Evolutionary conservation across 2,329 filamentous ascomycete genomes (phyloP), one percentile per base, ranked within the genome.

Genomic region (Cladobotryum mycophilum): DNA sequence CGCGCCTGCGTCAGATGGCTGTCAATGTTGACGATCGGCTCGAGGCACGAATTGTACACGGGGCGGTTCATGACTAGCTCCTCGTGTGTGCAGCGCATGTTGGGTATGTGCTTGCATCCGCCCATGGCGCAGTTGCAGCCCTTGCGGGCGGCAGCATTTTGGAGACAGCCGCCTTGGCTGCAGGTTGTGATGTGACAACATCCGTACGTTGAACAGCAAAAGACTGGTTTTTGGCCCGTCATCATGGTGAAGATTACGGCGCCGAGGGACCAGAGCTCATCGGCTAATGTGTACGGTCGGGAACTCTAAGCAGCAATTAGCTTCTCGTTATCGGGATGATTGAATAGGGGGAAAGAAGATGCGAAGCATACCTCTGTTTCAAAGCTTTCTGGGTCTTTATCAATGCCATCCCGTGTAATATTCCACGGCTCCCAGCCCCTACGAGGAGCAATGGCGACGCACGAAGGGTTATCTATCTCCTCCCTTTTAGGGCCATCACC

Each of bases 161-260:
- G 64, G 22, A 62, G 52, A 50, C 65, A 68, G 2, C 57, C 59
- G 15, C 60, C 62, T 1, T 46, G 5, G 33, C 41, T 5, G 52
- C 69, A 73, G 14, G 60, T 58, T 20, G 63, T 57, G 3, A 64
- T 56, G 53, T 52, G 67, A 53, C 48, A 67, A 54, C 57, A 60
- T 4, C 53, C 52, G 46, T 56, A 59, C 12, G 51, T 25, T 7
- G 53, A 43, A 45, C 63, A 61, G 34, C 18, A 18, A 47, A 53
- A 48, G 4, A 53, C 51, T 18, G 49, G 58, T 9, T 41, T 14
- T 4, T 43, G 36, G 6, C 65, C 64, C 8, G 58, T 61, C 71
- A 75, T 75, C 72, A 75, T 74, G 45, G 60, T 63, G 54, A 68
- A 70, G 42, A 75, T 53, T 25, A 70, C 56, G 14, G 53, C 58